Evolutionary conservation across 352 stramenopile genomes (phyloP).

Genomic region (Phytophthora nicotianae): DNA sequence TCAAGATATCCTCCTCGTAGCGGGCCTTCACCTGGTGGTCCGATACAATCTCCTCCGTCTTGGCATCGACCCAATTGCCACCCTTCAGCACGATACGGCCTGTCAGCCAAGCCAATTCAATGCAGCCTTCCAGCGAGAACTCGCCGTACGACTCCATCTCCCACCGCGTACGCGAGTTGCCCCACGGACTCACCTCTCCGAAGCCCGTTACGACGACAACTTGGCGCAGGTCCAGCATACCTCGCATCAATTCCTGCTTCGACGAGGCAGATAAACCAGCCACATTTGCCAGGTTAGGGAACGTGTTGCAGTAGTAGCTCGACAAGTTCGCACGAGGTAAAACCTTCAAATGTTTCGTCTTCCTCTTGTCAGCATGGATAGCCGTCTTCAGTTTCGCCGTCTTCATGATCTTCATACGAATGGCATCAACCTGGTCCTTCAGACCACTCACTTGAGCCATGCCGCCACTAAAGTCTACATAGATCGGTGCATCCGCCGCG

Average conservation of each 20-base stretch:
- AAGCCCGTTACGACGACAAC: constrained; percentile 87
- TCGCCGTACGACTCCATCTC: constrained; percentile 91
- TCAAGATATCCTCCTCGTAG: constrained; percentile 84
- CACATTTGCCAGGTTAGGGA: constrained; percentile 59
- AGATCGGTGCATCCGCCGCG: constrained; percentile 74
- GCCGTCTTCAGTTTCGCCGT: constrained; percentile 62
- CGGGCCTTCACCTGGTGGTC: constrained; percentile 80
- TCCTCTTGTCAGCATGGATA: constrained; percentile 47
- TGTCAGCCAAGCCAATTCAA: constrained; percentile 88
- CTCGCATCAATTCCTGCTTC: constrained; percentile 54
- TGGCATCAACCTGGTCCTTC: constrained; percentile 62
- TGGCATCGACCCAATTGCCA: constrained; percentile 84
- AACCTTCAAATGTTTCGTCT: constrained; percentile 26
- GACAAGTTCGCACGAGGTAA: constrained; percentile 69
- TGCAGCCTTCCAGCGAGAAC: constrained; percentile 90
- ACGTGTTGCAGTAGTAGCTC: constrained; percentile 73
- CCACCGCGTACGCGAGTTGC: constrained; percentile 86
- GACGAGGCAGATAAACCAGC: constrained; percentile 38
- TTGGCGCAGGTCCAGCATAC: constrained; percentile 85
- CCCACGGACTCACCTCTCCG: constrained; percentile 87
- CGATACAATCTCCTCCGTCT: constrained; percentile 76
- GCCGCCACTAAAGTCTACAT: constrained; percentile 79
- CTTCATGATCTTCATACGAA: constrained; percentile 58
- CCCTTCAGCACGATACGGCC: constrained; percentile 85
- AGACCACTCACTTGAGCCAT: constrained; percentile 83